Evolutionary conservation across 2,329 filamentous ascomycete species (phyloP).

Genomic region (Alternaria arborescens): DNA sequence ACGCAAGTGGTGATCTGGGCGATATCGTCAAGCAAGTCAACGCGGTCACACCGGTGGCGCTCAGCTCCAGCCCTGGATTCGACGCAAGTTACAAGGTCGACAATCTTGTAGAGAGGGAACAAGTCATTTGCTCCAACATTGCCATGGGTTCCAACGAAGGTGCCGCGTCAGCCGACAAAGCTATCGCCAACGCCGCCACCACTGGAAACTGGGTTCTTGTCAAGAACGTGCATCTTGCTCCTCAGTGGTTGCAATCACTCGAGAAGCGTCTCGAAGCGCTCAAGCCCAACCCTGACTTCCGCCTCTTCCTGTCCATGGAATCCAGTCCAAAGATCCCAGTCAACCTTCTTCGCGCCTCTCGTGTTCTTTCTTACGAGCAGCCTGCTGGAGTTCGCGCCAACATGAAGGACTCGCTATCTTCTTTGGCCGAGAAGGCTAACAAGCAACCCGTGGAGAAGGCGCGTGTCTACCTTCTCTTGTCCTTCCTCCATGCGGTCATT

Average conservation of each 20-base stretch:
- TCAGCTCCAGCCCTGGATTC: constrained; percentile 95
- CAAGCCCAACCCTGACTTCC: constrained; percentile 91
- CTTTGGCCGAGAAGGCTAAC: constrained; percentile 75
- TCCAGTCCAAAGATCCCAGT: constrained; percentile 96
- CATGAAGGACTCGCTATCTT: constrained; percentile 96
- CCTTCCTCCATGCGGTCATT: constrained; percentile 93
- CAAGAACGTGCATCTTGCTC: constrained; percentile 98
- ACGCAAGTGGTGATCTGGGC: constrained; percentile 84
- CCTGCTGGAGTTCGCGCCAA: constrained; percentile 95
- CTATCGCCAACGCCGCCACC: constrained; percentile 89
- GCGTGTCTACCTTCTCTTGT: constrained; percentile 87
- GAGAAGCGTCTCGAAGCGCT: constrained; percentile 97
- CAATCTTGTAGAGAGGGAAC: constrained; percentile 84
- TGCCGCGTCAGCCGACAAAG: constrained; percentile 90
- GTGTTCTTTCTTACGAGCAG: constrained; percentile 97
- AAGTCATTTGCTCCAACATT: constrained; percentile 89
- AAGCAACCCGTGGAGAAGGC: constrained; percentile 91
- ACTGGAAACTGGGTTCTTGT: constrained; percentile 95
- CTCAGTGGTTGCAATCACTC: constrained; percentile 94
- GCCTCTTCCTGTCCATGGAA: constrained; percentile 98
- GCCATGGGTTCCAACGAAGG: constrained; percentile 99
- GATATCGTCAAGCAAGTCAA: constrained; percentile 85
- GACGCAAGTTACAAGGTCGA: constrained; percentile 99
- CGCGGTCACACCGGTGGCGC: constrained; percentile 83
- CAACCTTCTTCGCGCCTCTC: constrained; percentile 89